Conservation (phyloP, 2,329 filamentous ascomycete genomes). For the Annulohypoxylon truncatum region DNA sequence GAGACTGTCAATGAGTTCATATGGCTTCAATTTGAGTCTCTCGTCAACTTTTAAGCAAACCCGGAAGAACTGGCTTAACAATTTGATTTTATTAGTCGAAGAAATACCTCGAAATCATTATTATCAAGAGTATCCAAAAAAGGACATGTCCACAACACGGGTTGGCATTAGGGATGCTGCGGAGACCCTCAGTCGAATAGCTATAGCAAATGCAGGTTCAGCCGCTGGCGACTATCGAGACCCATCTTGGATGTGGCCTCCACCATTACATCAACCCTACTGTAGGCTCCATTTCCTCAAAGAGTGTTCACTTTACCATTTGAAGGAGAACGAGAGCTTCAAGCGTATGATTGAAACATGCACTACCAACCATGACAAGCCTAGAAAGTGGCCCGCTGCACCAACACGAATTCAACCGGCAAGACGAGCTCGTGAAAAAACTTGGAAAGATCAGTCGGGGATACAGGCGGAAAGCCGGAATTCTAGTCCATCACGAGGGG, state of each 20-base stretch:
- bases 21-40: neutral
- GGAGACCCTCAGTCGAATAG: constrained; percentile 14
- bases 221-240: constrained; percentile 3
- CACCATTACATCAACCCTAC: constrained; percentile 41
- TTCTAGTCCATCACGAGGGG: constrained; percentile 7
- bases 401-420: constrained; percentile 43
- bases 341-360: constrained; percentile 22
- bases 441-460: constrained; percentile 6
- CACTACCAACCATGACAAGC: constrained; percentile 19
- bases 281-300: constrained; percentile 46
- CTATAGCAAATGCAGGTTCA: constrained; percentile 4
- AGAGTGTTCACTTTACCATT: constrained; percentile 46
- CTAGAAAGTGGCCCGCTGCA: constrained; percentile 12
- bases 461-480: neutral
- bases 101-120: neutral
- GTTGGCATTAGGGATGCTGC: neutral
- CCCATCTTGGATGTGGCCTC: constrained; percentile 40
- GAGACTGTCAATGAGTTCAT: neutral
- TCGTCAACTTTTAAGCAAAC: neutral
- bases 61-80: neutral
- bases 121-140: neutral
- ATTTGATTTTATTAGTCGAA: neutral
- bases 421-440: constrained; percentile 39
- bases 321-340: constrained; percentile 37
- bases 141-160: neutral